phyloP scores from a whole-genome alignment of 1,139 yeast species.

The Taphrina sp. region DNA sequence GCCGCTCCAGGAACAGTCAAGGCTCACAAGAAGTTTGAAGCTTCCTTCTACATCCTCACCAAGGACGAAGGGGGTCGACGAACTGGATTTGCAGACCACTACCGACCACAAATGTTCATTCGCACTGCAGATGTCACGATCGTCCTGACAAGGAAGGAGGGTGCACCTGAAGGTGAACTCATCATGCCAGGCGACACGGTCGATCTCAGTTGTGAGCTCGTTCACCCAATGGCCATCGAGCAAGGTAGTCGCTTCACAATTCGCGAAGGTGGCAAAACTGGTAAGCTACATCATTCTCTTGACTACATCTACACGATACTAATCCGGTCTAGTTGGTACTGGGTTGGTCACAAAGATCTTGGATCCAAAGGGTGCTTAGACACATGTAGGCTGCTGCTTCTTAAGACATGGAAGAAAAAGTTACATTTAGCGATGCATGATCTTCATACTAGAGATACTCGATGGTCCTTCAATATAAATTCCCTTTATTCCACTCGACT shows the following conservation, averaged over 20 bases:
- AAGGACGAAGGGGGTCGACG: conserved; percentile 99
- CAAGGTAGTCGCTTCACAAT: conserved; percentile 97
- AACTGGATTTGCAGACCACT: conserved; percentile 93
- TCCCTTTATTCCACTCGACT: no score
- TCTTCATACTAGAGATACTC: no score
- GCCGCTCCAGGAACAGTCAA: conserved; percentile 89
- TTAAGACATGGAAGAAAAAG: neutral
- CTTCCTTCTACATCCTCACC: conserved; percentile 86
- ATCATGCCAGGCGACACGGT: conserved; percentile 98
- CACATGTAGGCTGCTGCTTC: neutral
- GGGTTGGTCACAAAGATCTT: conserved; percentile 21
- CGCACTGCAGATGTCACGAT: conserved; percentile 97
- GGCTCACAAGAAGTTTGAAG: conserved; percentile 91
- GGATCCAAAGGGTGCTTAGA: conserved; percentile 21
- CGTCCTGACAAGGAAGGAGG: conserved; percentile 85
- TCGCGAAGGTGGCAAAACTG: conserved; percentile 98
- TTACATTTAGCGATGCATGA: neutral
- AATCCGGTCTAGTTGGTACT: no score
- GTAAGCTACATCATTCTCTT: neutral
- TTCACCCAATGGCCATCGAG: conserved; percentile 91
- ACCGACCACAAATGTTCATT: conserved; percentile 96
- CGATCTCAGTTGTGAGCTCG: conserved; percentile 90
- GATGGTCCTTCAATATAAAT: no score
- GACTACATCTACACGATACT: neutral
- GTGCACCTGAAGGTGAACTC: conserved; percentile 57